phyloP scores from a whole-genome alignment of 192 early-diverging fungal species.

The Coemansia sp. region DNA sequence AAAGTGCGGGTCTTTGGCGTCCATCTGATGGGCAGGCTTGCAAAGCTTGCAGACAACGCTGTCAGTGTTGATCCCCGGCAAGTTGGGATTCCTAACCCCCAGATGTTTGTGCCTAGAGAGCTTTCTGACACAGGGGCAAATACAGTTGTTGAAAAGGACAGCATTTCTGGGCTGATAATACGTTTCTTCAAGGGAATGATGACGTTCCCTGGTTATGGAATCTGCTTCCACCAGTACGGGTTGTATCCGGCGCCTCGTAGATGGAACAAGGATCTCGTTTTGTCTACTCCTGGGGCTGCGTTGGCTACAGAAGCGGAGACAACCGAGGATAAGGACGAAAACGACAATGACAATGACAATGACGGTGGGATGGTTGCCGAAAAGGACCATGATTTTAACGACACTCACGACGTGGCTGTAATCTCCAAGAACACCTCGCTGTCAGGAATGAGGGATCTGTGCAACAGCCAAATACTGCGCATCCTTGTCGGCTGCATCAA shows the following conservation, averaged over 20 bases:
- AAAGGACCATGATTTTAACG: neutral
- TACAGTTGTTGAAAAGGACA: conserved; percentile 13
- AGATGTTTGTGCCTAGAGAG: conserved; percentile 17
- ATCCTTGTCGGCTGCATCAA: conserved; percentile 37
- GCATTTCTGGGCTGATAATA: conserved; percentile 28
- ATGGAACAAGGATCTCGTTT: neutral
- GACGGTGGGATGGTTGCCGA: neutral
- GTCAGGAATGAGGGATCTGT: conserved; percentile 27
- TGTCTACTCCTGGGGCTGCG: neutral
- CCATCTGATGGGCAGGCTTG: conserved; percentile 31
- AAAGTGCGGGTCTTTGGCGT: conserved; percentile 38
- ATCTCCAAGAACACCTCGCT: conserved; percentile 15
- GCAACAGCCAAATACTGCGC: conserved; percentile 49
- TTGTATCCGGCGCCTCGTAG: conserved; percentile 40
- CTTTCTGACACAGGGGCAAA: neutral
- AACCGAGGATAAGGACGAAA: neutral
- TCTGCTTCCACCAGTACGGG: conserved; percentile 51
- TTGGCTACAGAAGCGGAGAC: neutral
- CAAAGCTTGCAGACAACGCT: conserved; percentile 23
- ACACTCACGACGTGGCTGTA: conserved; percentile 22
- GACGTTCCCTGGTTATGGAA: conserved; percentile 44
- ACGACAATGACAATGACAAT: too few species aligned
- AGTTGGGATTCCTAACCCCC: conserved; percentile 20
- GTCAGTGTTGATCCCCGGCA: conserved; percentile 12
- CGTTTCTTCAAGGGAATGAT: conserved; percentile 51